Percentiles rank a stretch among this genome's conserved stretches.
These are phyloP conservation scores for Phlebopus sp. DNA, from an alignment of 1,284 basidiomycete genomes.

Conservation along the genomic window DNA sequence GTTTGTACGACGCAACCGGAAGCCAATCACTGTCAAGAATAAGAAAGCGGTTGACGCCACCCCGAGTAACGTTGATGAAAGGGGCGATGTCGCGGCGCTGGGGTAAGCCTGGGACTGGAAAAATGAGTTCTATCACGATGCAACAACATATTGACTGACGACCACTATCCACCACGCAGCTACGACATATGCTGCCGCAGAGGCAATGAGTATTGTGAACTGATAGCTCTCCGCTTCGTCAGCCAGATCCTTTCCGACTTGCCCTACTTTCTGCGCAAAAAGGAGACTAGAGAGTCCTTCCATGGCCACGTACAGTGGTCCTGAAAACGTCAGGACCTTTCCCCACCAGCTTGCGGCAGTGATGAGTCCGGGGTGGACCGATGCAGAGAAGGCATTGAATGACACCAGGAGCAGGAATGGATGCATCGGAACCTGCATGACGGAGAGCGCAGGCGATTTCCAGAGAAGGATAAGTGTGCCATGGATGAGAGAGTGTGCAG, in stretches of 20 bases:
- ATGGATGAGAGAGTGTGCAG: conserved; percentile 71
- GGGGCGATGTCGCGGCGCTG: conserved; percentile 72
- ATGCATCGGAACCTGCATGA: conserved; percentile 78
- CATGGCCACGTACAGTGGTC: conserved; percentile 76
- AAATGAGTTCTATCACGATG: conserved; percentile 5
- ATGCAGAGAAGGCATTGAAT: conserved; percentile 74
- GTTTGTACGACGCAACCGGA: conserved; percentile 84
- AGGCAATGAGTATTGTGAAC: conserved; percentile 68
- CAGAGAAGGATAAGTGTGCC: conserved; percentile 67
- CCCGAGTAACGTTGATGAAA: conserved; percentile 83
- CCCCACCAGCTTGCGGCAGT: conserved; percentile 71
- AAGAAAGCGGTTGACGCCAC: conserved; percentile 69
- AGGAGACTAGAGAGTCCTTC: conserved; percentile 82
- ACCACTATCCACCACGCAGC: conserved; percentile 80
- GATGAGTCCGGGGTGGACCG: conserved; percentile 56
- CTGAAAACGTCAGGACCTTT: conserved; percentile 62
- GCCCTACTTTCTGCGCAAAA: conserved; percentile 76
- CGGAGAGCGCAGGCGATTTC: conserved; percentile 62
- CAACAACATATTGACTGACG: conserved; percentile 41
- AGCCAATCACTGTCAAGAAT: conserved; percentile 90
- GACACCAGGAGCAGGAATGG: conserved; percentile 75
- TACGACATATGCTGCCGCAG: conserved; percentile 72
- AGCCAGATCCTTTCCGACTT: conserved; percentile 69
- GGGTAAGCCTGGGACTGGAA: conserved; percentile 60
- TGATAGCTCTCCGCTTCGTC: conserved; percentile 69